Percentiles rank a stretch among this genome's conserved stretches.
phyloP scores from a whole-genome alignment of 2,329 filamentous ascomycete species.

The Ophioceras dolichostomum region DNA sequence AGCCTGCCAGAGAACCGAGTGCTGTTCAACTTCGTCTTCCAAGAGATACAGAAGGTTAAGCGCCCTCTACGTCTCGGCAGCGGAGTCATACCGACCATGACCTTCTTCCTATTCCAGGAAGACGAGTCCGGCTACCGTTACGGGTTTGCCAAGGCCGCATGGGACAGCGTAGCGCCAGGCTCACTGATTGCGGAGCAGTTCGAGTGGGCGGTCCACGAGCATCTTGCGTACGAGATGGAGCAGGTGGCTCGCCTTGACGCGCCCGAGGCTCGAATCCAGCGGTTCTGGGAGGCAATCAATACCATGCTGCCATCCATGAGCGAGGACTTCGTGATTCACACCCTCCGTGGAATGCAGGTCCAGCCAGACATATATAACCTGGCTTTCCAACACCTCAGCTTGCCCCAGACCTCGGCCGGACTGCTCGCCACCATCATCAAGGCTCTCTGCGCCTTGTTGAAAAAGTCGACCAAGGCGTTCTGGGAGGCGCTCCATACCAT shows the following conservation, averaged over 20 bases:
- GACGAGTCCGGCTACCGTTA: conserved; percentile 40
- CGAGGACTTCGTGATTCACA: conserved; percentile 62
- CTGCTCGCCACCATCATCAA: conserved; percentile 59
- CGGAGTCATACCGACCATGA: conserved; percentile 67
- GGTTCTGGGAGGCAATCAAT: conserved; percentile 70
- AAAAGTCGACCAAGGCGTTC: conserved; percentile 66
- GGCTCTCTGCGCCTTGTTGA: conserved; percentile 57
- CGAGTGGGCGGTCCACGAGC: conserved; percentile 73
- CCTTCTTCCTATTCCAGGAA: conserved; percentile 69
- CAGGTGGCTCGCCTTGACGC: conserved; percentile 40
- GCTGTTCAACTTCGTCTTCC: conserved; percentile 73
- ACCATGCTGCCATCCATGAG: conserved; percentile 64
- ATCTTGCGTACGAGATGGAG: conserved; percentile 54
- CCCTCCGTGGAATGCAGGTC: conserved; percentile 66
- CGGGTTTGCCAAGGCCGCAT: conserved; percentile 57
- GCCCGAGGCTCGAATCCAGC: conserved; percentile 38
- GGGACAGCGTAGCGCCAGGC: conserved; percentile 50
- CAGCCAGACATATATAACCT: conserved; percentile 59
- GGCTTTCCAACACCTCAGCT: conserved; percentile 38
- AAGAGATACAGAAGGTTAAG: conserved; percentile 58
- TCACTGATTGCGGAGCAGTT: conserved; percentile 62
- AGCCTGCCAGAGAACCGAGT: conserved; percentile 34
- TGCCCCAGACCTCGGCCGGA: conserved; percentile 31
- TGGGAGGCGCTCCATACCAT: conserved; percentile 82
- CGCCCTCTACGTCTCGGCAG: conserved; percentile 65